Evolutionary conservation across 169 alveolate species (phyloP), one percentile per base, ranked within the genome.

Genomic region (Plasmodium billcollinsi): DNA sequence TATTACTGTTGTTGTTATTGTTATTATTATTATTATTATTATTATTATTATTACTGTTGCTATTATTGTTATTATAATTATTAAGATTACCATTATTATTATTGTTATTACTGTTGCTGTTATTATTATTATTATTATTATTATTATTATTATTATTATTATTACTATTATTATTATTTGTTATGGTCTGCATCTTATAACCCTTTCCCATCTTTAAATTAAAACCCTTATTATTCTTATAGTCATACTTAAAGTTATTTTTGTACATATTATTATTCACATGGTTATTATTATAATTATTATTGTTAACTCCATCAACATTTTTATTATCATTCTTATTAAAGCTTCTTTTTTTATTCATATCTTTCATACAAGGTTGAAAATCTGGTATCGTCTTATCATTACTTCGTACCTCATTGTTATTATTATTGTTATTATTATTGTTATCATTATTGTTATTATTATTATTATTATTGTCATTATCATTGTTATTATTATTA

Each of bases 301-400:
- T 26, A 33, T 72, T 52, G n/a, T n/a, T 8, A 52, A 14, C 20
- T 1, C 8, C 47, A 7, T 43, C 33, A 0, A 18, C 33, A 67
- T n/a, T 43, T 15, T 33, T 75, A 45, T 50, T 63, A 3, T 80
- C 80, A 50, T 71, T 52, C n/a, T 80, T 80, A 26, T 67, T 71
- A 67, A 52, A 80, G 29, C 6, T 69, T 15, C 72, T 58, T 39
- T 67, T 80, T 62, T 80, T 80, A 67, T 15, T 80, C 15, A 61
- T 47, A 67, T 80, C 90, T 47, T 80, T 80, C 45, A 24, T 43
- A 5, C 39, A 52, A n/a, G 89, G 15, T 21, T 76, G 63, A 69
- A 49, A 49, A n/a, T 59, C 88, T 3, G 6, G 33, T 3, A 14
- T 33, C 0, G 54, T 58, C 11, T 59, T 65, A 26, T 74, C 26